phyloP scores from a whole-genome alignment of 2,329 filamentous ascomycete species.

The Stagonosporopsis vannaccii region DNA sequence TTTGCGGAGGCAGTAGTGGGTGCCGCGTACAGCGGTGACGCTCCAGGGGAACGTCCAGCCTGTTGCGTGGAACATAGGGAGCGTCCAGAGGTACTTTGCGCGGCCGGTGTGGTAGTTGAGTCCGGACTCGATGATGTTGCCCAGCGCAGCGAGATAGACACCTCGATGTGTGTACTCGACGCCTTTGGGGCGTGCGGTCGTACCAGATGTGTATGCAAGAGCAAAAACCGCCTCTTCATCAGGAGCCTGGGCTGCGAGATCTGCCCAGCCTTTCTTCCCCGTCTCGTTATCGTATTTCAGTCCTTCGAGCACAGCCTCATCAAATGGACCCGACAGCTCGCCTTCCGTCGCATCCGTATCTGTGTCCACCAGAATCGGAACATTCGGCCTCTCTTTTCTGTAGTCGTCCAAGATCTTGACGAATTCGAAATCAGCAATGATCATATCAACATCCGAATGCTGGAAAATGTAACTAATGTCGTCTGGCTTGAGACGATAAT shows the following conservation, averaged over 20 bases:
- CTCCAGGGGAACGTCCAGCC: constrained; percentile 91
- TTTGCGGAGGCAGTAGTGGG: constrained; percentile 92
- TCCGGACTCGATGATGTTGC: constrained; percentile 86
- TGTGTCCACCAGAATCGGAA: constrained; percentile 80
- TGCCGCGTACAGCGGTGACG: constrained; percentile 90
- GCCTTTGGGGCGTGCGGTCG: constrained; percentile 89
- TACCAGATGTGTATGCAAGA: constrained; percentile 92
- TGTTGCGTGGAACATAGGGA: constrained; percentile 82
- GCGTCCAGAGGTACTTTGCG: constrained; percentile 87
- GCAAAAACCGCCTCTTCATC: constrained; percentile 85
- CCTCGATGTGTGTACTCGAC: constrained; percentile 91
- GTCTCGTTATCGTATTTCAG: constrained; percentile 72
- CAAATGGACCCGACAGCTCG: constrained; percentile 78
- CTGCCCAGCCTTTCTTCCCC: constrained; percentile 77
- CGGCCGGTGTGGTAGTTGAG: constrained; percentile 74
- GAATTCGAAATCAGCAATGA: constrained; percentile 88
- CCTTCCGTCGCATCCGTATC: constrained; percentile 83
- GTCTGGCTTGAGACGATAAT: constrained; percentile 78
- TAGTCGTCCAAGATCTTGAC: constrained; percentile 73
- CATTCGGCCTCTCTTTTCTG: constrained; percentile 63
- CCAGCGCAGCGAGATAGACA: constrained; percentile 82
- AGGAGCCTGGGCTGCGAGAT: constrained; percentile 71
- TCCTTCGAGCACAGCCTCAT: constrained; percentile 83
- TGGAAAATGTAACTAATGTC: constrained; percentile 92
- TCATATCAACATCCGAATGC: constrained; percentile 83